Evolutionary conservation across 2,329 filamentous ascomycete species (phyloP), one percentile per base, ranked within the genome.

Genomic region (Botrytis hyacinthi): DNA sequence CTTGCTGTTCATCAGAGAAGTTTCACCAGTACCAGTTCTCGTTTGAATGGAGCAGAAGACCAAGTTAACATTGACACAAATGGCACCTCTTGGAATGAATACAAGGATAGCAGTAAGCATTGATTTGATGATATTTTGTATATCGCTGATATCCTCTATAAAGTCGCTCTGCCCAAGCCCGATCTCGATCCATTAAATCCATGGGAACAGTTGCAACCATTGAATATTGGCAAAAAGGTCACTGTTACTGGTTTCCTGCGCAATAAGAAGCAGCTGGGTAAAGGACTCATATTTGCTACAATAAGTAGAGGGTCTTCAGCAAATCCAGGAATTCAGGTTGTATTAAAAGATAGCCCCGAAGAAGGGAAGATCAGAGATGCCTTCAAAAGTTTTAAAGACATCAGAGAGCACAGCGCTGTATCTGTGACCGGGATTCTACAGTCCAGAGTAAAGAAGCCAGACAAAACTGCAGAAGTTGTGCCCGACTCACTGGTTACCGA

Each of bases 191-290:
- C 77, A 61, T 40, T 65, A 18, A 57, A 72, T 54, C 72, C 67
- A 61, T 70, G 76, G 37, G 63, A 35, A 16, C 12, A 12, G n/a
- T 26, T 51, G 22, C 65, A 70, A 51, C 70, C 61, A 48, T 73
- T 76, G 29, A 68, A 70, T 14, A 63, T 80, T 9, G 82, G 83
- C 54, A 63, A 84, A 12, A 79, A 83, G 32, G 85, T 92, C 46
- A 84, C 85, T 0, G 81, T 93, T 0, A 86, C 90, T 81, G 95
- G 95, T 32, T 96, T 95, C 78, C 82, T 97, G 0, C 89, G 90
- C 40, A 89, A 89, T 74, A 87, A 90, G 44, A 87, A 89, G 75
- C 89, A 93, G 78, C 84, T 94, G 35, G 90, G 89, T 42, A 90
- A 90, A 71, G 89, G 87, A 57, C 84, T 97, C 32, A 88, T 88